Conservation (phyloP, 2,329 filamentous ascomycete genomes). For the Aspergillus unguis region DNA sequence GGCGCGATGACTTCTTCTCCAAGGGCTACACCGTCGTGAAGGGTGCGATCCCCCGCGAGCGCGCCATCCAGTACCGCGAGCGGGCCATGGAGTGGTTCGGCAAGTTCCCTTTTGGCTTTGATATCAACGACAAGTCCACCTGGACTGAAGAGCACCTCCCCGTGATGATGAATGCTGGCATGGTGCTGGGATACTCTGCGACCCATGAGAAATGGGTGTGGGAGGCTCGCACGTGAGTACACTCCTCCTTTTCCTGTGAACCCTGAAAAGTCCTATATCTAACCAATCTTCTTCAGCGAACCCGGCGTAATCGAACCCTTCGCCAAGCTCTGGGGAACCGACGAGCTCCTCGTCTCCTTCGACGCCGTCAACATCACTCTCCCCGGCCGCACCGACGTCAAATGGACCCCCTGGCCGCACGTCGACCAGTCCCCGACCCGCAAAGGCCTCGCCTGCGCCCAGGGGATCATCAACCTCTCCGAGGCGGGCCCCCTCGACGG, state of each 20-base stretch:
- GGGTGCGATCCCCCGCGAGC: too few species aligned
- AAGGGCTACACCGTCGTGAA: too few species aligned
- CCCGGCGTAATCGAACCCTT: conserved; percentile 41
- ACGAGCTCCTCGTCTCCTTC: conserved; percentile 25
- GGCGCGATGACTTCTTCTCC: too few species aligned
- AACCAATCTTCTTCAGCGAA: conserved; percentile 20
- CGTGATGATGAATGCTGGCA: conserved; percentile 26
- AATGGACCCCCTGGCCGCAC: conserved; percentile 12
- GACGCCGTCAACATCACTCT: conserved; percentile 41
- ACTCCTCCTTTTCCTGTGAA: too few species aligned
- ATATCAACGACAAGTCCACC: conserved; percentile 34
- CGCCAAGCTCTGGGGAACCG: conserved; percentile 38
- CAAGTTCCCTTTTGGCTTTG: conserved; percentile 38
- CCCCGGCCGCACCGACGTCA: conserved; percentile 31
- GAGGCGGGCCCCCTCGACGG: conserved; percentile 18
- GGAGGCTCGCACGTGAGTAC: conserved; percentile 35
- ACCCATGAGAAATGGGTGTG: conserved; percentile 45
- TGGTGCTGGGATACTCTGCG: conserved; percentile 39
- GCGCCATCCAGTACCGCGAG: conserved; percentile 10
- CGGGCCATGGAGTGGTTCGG: conserved; percentile 37
- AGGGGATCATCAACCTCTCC: conserved; percentile 19
- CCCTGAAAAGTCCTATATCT: too few species aligned
- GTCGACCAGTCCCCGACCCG: conserved; percentile 13
- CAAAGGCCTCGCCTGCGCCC: conserved; percentile 13
- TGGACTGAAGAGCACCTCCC: conserved; percentile 45